Evolutionary conservation across 495 filamentous ascomycete genomes (phyloP).

Genomic region (Aspergillus sclerotiicarbonarius): DNA sequence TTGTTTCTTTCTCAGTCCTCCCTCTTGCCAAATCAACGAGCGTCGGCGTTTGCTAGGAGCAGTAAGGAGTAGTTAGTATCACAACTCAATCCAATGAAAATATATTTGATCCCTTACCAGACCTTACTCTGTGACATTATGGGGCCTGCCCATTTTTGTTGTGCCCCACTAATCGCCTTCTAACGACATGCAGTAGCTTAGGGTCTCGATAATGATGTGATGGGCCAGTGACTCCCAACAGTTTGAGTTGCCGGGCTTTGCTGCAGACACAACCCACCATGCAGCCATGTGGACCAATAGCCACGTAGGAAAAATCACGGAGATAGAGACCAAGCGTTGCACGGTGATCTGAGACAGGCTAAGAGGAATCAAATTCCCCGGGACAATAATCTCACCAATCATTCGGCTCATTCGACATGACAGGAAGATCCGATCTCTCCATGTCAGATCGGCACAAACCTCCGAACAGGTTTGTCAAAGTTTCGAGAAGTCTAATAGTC

Average conservation of each 20-base stretch:
- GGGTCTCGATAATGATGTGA: background rate
- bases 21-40: background rate
- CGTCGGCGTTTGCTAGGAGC: background rate
- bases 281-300: too few species aligned
- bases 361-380: background rate
- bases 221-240: background rate
- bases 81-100: background rate
- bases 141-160: too few species aligned
- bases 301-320: too few species aligned
- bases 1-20: background rate
- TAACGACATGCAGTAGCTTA: too few species aligned
- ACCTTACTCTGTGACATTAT: background rate
- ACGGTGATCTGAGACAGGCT: background rate
- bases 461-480: too few species aligned
- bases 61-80: background rate
- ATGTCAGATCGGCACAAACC: too few species aligned
- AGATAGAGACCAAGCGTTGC: too few species aligned
- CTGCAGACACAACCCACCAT: too few species aligned
- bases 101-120: background rate
- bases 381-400: background rate
- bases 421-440: background rate
- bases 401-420: background rate
- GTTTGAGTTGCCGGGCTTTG: too few species aligned
- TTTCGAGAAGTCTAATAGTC: too few species aligned
- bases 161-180: too few species aligned